phyloP scores from a whole-genome alignment of 306 rosid genomes.

The Ammopiptanthus mongolicus region DNA sequence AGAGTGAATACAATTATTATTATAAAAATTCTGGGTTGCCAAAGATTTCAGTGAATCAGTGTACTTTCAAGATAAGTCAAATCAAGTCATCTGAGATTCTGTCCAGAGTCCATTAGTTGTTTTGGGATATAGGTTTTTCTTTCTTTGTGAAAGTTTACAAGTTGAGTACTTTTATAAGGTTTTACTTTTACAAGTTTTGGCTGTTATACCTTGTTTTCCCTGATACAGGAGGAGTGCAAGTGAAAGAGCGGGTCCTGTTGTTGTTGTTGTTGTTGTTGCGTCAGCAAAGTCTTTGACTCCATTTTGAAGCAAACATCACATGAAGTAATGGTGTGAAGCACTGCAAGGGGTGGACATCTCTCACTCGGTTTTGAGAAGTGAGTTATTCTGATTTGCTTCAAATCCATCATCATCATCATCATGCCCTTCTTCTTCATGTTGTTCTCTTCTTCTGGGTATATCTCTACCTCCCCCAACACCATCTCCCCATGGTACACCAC shows the following conservation, averaged over 20 bases:
- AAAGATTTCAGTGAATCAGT: constrained; percentile 6
- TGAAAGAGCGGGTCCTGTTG: constrained; percentile 67
- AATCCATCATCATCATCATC: constrained; percentile 43
- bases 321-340: constrained; percentile 79
- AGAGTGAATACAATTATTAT: constrained; percentile 31
- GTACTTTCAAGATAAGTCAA: constrained; percentile 27
- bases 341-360: constrained; percentile 99
- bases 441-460: constrained; percentile 63
- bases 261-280: constrained; percentile 40
- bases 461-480: constrained; percentile 88
- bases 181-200: background rate
- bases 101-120: constrained; percentile 45
- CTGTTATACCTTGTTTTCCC: constrained; percentile 89
- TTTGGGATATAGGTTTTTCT: constrained; percentile 14
- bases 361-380: constrained; percentile 93
- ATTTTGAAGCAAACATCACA: constrained; percentile 93
- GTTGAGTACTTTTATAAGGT: background rate
- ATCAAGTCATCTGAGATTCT: constrained; percentile 37
- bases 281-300: constrained; percentile 86
- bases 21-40: constrained; percentile 16
- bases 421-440: constrained; percentile 38
- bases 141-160: background rate
- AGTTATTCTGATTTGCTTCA: constrained; percentile 90
- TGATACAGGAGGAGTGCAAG: constrained; percentile 97
- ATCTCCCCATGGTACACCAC: constrained; percentile 80